Evolutionary conservation across 2,329 filamentous ascomycete genomes (phyloP), one percentile per base, ranked within the genome.

Genomic region (Penicillium rolfsii): DNA sequence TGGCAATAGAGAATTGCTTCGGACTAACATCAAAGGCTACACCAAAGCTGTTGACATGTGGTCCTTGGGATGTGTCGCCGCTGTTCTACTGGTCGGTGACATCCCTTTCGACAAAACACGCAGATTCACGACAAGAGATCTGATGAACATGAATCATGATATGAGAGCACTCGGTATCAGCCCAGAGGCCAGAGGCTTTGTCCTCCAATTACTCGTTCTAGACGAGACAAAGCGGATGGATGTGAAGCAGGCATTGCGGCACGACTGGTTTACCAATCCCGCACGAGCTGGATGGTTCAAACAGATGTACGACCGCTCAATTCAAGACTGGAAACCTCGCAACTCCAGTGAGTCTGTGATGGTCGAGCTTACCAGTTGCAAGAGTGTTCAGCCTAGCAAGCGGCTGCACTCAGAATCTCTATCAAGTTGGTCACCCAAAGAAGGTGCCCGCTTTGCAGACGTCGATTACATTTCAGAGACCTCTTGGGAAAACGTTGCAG

Each of bases 41-140:
- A 85, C 83, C 30, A 82, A 83, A 67, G 80, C 83, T 9, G 79
- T 87, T 8, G 86, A 89, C 64, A 80, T 89, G 71, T 88, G 85
- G 85, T 85, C 85, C 0, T 67, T 88, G n/a, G 86, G 86, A 5
- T 81, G 80, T 50, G 77, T 88, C 2, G 77, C 84, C 1, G 79
- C 78, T 8, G 76, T 81, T 8, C 70, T 88, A 14, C 74, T 88
- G 16, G 81, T 81, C 0, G 83, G 83, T 14, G 76, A 82, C 9
- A 73, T 76, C 2, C 73, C 84, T 2, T 85, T 85, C 61, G 56
- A 52, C 59, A 24, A 74, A 70, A 64, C 74, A 55, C 22, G 69
- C 57, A 22, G 61, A n/a, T 46, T 28, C 26, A 35, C 22, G n/a
- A 9, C 73, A 28, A 79, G 78, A 52, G 76, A 84, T 56, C 71